Percentiles rank a stretch among this genome's conserved stretches.
phyloP scores from a whole-genome alignment of 257 asterid genomes.

The Paraleonurus japonicus region DNA sequence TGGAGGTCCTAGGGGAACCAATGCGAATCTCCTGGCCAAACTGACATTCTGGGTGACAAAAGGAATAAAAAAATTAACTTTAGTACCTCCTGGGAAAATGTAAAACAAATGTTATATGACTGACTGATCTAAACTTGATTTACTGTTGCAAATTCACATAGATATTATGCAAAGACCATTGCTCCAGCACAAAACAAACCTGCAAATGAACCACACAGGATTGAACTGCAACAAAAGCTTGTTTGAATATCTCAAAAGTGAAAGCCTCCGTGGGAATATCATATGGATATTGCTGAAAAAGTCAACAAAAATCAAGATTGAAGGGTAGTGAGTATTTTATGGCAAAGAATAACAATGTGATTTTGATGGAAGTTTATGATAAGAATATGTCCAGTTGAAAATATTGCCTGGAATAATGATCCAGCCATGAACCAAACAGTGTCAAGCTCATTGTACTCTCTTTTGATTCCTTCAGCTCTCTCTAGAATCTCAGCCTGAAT shows the following conservation, averaged over 20 bases:
- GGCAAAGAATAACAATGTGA: slow-evolving; percentile 2
- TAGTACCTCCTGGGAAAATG: slow-evolving; percentile 6
- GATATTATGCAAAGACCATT: slow-evolving; percentile 3
- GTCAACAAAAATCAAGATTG: slow-evolving; percentile 18
- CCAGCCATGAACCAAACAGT: slow-evolving; percentile 99
- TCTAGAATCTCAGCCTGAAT: slow-evolving; percentile 70
- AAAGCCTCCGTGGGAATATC: slow-evolving; percentile 99
- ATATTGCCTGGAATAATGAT: slow-evolving; percentile 77
- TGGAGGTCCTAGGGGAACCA: slow-evolving; percentile 97
- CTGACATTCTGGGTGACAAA: slow-evolving; percentile 84
- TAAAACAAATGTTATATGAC: neutral
- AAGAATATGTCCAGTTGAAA: neutral
- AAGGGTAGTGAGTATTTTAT: neutral
- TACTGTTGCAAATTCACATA: slow-evolving; percentile 3
- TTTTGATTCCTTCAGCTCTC: slow-evolving; percentile 92
- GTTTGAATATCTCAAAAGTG: slow-evolving; percentile 91
- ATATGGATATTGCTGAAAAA: slow-evolving; percentile 92
- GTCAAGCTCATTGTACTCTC: slow-evolving; percentile 95
- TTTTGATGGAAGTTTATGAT: neutral
- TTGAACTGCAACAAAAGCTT: slow-evolving; percentile 99
- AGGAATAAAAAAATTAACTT: slow-evolving; percentile 15
- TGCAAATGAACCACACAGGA: slow-evolving; percentile 99
- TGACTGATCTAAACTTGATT: slow-evolving; percentile 19
- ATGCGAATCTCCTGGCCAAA: slow-evolving; percentile 93
- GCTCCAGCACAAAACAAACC: slow-evolving; percentile 44